These are phyloP conservation scores for Nicotiana tabacum DNA, from an alignment of 257 asterid genomes.

Conservation along the genomic window DNA sequence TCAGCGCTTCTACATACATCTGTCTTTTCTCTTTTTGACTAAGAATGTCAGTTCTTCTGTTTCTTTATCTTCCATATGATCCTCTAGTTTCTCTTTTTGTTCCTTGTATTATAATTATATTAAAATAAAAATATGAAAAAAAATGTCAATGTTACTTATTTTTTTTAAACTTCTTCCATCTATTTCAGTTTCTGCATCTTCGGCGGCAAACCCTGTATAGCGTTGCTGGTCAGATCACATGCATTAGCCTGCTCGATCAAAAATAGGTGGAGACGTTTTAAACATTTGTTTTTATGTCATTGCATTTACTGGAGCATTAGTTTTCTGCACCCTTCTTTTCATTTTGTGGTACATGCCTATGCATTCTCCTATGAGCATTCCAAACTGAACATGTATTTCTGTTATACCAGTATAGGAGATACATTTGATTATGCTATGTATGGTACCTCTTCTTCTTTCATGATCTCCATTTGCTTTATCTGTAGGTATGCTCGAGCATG, in stretches of 20 bases:
- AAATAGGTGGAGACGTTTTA: not conserved
- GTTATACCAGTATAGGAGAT: not conserved
- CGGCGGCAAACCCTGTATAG: not conserved
- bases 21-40: not conserved
- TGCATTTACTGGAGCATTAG: not conserved
- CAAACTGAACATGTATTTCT: not conserved
- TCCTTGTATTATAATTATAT: not conserved
- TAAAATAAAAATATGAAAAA: too few species aligned
- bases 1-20: not conserved
- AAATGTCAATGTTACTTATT: too few species aligned
- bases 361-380: not conserved
- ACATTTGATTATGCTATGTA: not conserved
- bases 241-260: not conserved
- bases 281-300: not conserved
- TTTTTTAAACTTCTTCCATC: not conserved
- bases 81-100: not conserved
- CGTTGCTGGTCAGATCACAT: not conserved
- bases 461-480: not conserved
- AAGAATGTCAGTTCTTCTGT: not conserved
- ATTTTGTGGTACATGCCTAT: not conserved
- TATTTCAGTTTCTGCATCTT: conserved; percentile 2
- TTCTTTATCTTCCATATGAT: not conserved
- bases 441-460: conserved; percentile 8
- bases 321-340: not conserved
- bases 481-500: conserved; percentile 93